A percentile compares a stretch with the other conserved stretches of the same genome.
Evolutionary conservation across 1,284 basidiomycete genomes (phyloP).

Genomic region (Moesziomyces globuligerus): DNA sequence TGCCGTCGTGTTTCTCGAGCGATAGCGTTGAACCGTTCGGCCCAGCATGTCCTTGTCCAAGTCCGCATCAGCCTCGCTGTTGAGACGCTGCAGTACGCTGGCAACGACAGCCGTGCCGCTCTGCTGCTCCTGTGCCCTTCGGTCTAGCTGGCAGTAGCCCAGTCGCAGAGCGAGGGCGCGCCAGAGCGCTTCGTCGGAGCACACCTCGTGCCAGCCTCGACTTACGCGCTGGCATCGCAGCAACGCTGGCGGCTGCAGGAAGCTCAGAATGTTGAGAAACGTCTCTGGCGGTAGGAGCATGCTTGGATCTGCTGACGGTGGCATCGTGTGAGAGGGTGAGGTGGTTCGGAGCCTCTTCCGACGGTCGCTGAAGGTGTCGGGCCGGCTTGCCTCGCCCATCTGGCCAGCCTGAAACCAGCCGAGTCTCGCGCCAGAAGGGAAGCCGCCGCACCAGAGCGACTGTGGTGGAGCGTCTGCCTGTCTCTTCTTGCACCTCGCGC

Average conservation of each 20-base stretch:
- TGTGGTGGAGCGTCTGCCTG: no score
- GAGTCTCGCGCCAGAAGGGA: no score
- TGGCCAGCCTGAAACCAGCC: no score
- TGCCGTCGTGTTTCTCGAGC: constrained; percentile 21
- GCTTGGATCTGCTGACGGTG: constrained; percentile 11
- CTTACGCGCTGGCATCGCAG: constrained; percentile 26
- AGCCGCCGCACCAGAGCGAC: no score
- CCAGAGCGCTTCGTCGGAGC: constrained; percentile 27
- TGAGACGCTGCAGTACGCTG: constrained; percentile 16
- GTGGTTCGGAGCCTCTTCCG: constrained; percentile 16
- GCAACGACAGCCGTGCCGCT: constrained; percentile 16
- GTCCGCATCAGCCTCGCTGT: constrained; percentile 1
- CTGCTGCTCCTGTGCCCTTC: constrained; percentile 9
- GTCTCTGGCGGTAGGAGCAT: constrained; percentile 36
- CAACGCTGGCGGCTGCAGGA: constrained; percentile 36
- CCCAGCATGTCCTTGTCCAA: constrained; percentile 12
- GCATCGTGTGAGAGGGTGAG: constrained; percentile 4
- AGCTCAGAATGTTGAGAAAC: constrained; percentile 29
- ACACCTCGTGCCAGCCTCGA: constrained; percentile 22
- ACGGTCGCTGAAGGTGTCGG: constrained; percentile 4
- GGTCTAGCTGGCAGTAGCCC: constrained; percentile 25
- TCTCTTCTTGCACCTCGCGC: no score
- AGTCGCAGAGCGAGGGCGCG: constrained; percentile 9
- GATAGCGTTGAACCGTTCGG: constrained; percentile 22
- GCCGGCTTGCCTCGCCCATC: neutral